These are phyloP conservation scores for Ogataea hybrid DNA, from an alignment of 1,139 yeast species.

Conservation along the genomic window DNA sequence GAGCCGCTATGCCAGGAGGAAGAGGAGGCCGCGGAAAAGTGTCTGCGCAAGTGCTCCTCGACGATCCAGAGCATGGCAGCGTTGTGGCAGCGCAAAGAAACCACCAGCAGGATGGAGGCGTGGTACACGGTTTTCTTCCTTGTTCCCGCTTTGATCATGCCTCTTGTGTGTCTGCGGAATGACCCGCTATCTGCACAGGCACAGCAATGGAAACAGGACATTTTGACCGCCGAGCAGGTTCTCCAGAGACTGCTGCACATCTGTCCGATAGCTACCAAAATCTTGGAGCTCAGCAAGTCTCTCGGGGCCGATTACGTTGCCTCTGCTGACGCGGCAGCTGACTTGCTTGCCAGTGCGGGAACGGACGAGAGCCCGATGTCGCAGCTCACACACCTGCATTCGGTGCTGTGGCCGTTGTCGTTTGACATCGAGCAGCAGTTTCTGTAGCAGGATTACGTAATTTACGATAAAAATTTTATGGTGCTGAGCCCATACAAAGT, in stretches of 20 bases:
- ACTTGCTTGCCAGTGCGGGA: slow-evolving; percentile 1
- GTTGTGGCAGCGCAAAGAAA: slow-evolving; percentile 10
- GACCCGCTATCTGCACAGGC: slow-evolving; percentile 6
- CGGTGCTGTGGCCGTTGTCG: slow-evolving; percentile 16
- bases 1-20: background rate
- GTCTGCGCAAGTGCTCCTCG: slow-evolving; percentile 12
- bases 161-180: slow-evolving; percentile 14
- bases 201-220: slow-evolving; percentile 9
- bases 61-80: slow-evolving; percentile 13
- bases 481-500: background rate
- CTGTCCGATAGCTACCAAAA: slow-evolving; percentile 11
- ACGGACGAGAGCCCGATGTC: slow-evolving; percentile 15
- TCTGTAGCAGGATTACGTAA: background rate
- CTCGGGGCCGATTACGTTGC: slow-evolving; percentile 10
- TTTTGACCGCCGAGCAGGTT: slow-evolving; percentile 5
- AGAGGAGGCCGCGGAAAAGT: slow-evolving; percentile 8
- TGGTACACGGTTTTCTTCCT: slow-evolving; percentile 18
- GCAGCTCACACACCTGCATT: slow-evolving; percentile 12
- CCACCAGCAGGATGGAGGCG: slow-evolving; percentile 16
- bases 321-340: background rate
- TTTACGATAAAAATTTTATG: too few relatives aligned
- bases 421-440: slow-evolving; percentile 16
- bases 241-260: slow-evolving; percentile 10
- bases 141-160: slow-evolving; percentile 18
- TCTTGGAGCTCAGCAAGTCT: slow-evolving; percentile 12